These are phyloP conservation scores for Cladosporium sp. DNA, from an alignment of 2,329 filamentous ascomycete genomes.

Conservation along the genomic window DNA sequence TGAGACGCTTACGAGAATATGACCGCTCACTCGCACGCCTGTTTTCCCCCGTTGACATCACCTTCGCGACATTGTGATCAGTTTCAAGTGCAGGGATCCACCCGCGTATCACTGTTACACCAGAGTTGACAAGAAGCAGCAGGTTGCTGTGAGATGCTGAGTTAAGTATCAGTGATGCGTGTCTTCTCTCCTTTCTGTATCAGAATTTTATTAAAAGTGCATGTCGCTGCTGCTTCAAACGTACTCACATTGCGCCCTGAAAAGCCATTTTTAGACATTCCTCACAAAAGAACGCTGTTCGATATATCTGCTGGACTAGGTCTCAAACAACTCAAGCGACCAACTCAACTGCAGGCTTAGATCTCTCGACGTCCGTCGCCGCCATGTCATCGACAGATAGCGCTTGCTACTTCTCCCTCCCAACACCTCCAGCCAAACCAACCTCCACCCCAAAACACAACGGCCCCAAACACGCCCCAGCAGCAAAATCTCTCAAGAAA, in stretches of 20 bases:
- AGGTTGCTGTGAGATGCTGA: not conserved
- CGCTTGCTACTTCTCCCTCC: not conserved
- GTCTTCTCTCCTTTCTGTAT: not conserved
- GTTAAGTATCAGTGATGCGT: not conserved
- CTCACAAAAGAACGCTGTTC: not conserved
- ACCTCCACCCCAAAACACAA: not conserved
- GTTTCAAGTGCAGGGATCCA: not conserved
- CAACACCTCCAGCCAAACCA: not conserved
- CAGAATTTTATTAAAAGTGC: not conserved
- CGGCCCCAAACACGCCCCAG: not conserved
- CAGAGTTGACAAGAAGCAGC: not conserved
- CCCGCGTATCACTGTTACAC: not conserved
- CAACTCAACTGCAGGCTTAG: not conserved
- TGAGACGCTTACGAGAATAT: not conserved
- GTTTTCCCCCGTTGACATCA: not conserved
- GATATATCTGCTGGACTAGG: not conserved
- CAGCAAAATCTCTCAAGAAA: not conserved
- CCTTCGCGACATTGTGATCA: conserved; percentile 1
- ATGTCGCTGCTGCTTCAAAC: not conserved
- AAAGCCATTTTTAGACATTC: not conserved
- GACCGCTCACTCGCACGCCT: not conserved
- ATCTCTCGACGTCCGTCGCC: not conserved
- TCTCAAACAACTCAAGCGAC: not conserved
- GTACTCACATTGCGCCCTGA: not conserved
- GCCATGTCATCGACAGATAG: not conserved